phyloP scores from a whole-genome alignment of 2,329 filamentous ascomycete species.

The Blastomyces emzantsi region DNA sequence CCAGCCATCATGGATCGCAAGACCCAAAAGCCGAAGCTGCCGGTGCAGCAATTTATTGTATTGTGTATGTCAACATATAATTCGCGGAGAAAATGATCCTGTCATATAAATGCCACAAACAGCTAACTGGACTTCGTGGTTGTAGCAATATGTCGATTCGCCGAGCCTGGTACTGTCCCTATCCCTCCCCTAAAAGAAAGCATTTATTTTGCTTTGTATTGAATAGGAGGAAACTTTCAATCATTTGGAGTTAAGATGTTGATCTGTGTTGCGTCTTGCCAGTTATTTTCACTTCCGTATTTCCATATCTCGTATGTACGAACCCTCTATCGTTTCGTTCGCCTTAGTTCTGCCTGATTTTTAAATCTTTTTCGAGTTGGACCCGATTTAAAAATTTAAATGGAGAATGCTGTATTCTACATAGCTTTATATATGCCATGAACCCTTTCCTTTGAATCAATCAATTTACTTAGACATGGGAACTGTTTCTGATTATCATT shows the following conservation, averaged over 20 bases:
- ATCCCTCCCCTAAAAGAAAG: slow-evolving; percentile 12
- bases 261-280: slow-evolving; percentile 5
- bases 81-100: neutral
- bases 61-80: slow-evolving; percentile 48
- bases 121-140: slow-evolving; percentile 9
- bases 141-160: slow-evolving; percentile 65
- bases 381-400: neutral
- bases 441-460: slow-evolving; percentile 2
- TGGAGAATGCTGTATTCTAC: neutral
- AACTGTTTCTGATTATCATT: slow-evolving; percentile 16
- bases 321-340: slow-evolving; percentile 7
- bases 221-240: slow-evolving; percentile 3
- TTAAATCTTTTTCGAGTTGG: neutral
- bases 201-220: neutral
- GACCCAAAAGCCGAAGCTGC: slow-evolving; percentile 50
- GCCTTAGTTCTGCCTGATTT: neutral
- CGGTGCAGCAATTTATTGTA: slow-evolving; percentile 66
- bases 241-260: slow-evolving; percentile 13
- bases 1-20: slow-evolving; percentile 3
- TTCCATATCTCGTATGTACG: slow-evolving; percentile 48
- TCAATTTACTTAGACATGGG: slow-evolving; percentile 13
- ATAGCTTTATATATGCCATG: neutral
- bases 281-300: slow-evolving; percentile 58
- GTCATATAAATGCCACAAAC: slow-evolving; percentile 20
- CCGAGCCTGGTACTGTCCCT: slow-evolving; percentile 54